phyloP scores from a whole-genome alignment of 1,284 basidiomycete species.

The Trichosporon asahii region DNA sequence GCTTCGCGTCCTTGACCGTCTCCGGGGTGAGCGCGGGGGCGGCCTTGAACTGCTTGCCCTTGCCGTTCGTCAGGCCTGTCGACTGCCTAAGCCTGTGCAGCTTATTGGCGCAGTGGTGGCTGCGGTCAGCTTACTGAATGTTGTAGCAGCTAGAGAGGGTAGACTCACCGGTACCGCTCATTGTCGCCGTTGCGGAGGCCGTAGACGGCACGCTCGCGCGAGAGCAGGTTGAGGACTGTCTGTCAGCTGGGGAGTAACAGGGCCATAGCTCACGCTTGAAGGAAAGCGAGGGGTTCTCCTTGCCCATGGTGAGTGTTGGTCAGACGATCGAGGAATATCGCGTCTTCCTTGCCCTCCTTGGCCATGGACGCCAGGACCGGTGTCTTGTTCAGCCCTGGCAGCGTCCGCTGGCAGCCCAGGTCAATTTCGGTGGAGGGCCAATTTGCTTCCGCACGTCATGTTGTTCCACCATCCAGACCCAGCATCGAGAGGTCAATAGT shows the following conservation, averaged over 20 bases:
- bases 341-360: background rate
- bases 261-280: conserved; percentile 36
- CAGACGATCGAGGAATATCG: background rate
- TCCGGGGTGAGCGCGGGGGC: conserved; percentile 63
- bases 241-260: conserved; percentile 3
- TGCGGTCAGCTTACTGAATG: conserved; percentile 42
- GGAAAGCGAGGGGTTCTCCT: conserved; percentile 31
- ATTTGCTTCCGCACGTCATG: background rate
- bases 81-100: conserved; percentile 80
- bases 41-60: conserved; percentile 84
- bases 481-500: background rate
- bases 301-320: background rate
- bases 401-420: background rate
- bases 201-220: conserved; percentile 77
- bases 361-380: background rate
- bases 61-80: conserved; percentile 81
- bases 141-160: background rate
- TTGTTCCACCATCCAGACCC: background rate
- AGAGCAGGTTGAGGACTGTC: conserved; percentile 58
- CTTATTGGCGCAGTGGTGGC: conserved; percentile 85
- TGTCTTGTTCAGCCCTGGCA: background rate
- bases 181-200: conserved; percentile 86
- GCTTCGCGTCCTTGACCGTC: conserved; percentile 57
- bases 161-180: conserved; percentile 68
- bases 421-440: conserved; percentile 4